phyloP scores from a whole-genome alignment of 2,329 filamentous ascomycete genomes.

The Penicillium decumbens region DNA sequence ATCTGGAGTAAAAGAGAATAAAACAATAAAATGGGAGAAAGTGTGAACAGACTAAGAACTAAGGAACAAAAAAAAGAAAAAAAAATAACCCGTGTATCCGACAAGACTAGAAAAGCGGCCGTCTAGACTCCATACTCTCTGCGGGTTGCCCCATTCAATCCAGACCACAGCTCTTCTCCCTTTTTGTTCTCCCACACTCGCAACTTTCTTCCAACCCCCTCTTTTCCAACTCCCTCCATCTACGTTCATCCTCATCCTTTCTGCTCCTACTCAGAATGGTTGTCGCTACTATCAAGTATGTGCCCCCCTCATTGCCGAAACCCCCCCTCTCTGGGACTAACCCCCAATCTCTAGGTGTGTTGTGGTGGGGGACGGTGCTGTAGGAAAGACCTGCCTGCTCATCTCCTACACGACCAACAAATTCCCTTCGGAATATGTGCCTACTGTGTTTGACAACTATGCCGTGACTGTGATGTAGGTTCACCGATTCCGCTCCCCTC shows the following conservation, averaged over 20 bases:
- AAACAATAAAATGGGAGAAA: too few species aligned
- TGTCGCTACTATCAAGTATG: slow-evolving; percentile 62
- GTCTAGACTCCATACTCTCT: slow-evolving; percentile 22
- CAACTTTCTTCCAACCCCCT: not conserved
- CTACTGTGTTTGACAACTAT: slow-evolving; percentile 99
- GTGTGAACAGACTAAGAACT: not conserved
- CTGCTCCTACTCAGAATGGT: slow-evolving; percentile 45
- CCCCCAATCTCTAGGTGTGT: slow-evolving; percentile 66
- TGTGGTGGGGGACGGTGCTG: slow-evolving; percentile 97
- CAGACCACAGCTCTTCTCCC: slow-evolving; percentile 27
- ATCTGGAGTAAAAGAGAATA: too few species aligned
- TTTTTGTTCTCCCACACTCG: slow-evolving; percentile 28
- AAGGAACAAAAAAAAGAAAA: not conserved
- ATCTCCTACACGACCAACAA: slow-evolving; percentile 99
- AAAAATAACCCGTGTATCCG: slow-evolving; percentile 1
- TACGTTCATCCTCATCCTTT: slow-evolving; percentile 2
- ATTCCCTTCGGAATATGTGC: slow-evolving; percentile 99
- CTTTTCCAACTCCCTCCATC: slow-evolving; percentile 5
- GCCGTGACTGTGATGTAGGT: slow-evolving; percentile 99
- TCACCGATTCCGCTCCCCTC: not conserved
- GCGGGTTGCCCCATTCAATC: slow-evolving; percentile 25
- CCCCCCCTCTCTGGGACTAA: slow-evolving; percentile 16
- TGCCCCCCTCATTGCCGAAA: slow-evolving; percentile 19
- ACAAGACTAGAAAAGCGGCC: slow-evolving; percentile 2
- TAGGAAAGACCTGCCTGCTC: slow-evolving; percentile 97